Evolutionary conservation across 768 basidiomycete species (phyloP), one percentile per base, ranked within the genome.

Genomic region (Tephrocybe sp.): DNA sequence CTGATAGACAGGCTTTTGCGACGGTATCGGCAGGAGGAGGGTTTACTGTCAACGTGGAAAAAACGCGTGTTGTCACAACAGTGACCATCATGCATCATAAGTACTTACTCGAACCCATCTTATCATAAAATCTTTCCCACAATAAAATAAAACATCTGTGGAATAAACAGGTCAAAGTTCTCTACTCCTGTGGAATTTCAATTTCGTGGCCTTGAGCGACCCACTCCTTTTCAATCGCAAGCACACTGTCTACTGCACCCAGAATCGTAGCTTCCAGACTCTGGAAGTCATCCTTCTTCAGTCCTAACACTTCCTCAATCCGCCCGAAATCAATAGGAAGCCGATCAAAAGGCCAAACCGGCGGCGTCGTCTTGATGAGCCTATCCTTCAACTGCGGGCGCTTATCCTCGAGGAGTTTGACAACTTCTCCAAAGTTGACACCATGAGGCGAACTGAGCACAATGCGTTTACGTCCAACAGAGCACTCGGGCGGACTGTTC

Each of bases 391-490:
- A 27, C 15, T 60, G 58, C 4, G 71, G 69, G 9, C 65, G 51
- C 22, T 62, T 54, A 25, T 54, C 57, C 9, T 48, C 55, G 31
- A 73, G 52, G 22, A 61, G 46, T 30, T 30, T 30, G 28, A 30
- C 28, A 30, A 7, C 60, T 2, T 57, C 46, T 31, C 58, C 46
- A 34, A 55, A 56, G 5, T 49, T 43, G 28, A 61, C 51, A 2
- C 56, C 61, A 27, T 61, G 47, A 3, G 67, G 68, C 9, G 68
- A 64, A 1, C 60, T 53, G 26, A 70, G 35, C 11, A 68, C 34
- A 32, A 70, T 47, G 27, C 69, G 64, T 53, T 72, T 72, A 19
- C 62, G 64, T 1, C 63, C 64, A 13, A 63, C 59, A 9, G 46
- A 42, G 1, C 63, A 57, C 1, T 61, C 49, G 11, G 63, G 54